These are phyloP conservation scores for Lipomyces kockii DNA, from an alignment of 805 yeast genomes.

Conservation along the genomic window DNA sequence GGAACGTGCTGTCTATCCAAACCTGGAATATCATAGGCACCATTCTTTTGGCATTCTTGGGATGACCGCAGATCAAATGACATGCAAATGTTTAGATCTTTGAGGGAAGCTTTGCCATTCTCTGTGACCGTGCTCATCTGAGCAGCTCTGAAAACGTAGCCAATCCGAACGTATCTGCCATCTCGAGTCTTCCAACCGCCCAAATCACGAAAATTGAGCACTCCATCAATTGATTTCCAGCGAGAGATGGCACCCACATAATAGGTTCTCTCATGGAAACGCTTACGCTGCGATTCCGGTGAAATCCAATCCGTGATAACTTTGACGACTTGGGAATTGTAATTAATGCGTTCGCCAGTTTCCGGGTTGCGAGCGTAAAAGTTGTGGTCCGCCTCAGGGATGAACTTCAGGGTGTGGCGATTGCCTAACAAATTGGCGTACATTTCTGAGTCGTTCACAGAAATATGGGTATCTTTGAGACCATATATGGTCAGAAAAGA, in stretches of 20 bases:
- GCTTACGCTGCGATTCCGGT: constrained; percentile 54
- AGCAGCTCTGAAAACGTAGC: constrained; percentile 67
- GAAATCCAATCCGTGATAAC: constrained; percentile 53
- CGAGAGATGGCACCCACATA: constrained; percentile 45
- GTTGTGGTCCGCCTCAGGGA: constrained; percentile 80
- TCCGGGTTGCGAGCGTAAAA: constrained; percentile 58
- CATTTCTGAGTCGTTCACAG: constrained; percentile 61
- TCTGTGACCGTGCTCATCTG: constrained; percentile 58
- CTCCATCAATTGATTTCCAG: constrained; percentile 69
- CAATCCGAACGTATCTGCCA: constrained; percentile 52
- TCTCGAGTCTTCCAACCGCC: constrained; percentile 67
- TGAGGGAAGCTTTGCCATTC: constrained; percentile 52
- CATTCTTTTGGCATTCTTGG: constrained; percentile 54
- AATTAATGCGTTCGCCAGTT: constrained; percentile 54
- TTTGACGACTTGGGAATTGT: constrained; percentile 58
- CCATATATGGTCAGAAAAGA: constrained; percentile 76
- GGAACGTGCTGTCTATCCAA: constrained; percentile 60
- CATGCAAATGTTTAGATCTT: constrained; percentile 54
- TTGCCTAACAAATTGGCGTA: constrained; percentile 61
- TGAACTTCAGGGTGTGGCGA: constrained; percentile 61
- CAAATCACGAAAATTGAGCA: constrained; percentile 74
- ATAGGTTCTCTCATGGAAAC: constrained; percentile 50
- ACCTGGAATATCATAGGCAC: constrained; percentile 54
- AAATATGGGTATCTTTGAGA: constrained; percentile 65
- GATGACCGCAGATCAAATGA: constrained; percentile 72